Percentiles rank a stretch among this genome's conserved stretches.
These are phyloP conservation scores for Penstemon barbatus DNA, from an alignment of 257 asterid genomes.

Conservation along the genomic window DNA sequence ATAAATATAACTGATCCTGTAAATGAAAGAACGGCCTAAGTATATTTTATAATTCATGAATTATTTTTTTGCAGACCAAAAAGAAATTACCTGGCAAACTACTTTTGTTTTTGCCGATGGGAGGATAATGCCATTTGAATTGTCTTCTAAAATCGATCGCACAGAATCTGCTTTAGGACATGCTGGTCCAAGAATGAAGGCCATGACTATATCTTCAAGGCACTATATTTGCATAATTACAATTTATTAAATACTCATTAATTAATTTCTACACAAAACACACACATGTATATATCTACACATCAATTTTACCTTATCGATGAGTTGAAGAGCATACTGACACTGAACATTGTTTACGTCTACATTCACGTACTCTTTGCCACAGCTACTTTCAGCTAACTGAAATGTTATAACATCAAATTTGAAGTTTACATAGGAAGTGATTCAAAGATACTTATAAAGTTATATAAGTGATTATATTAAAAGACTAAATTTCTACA, in stretches of 20 bases:
- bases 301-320: conserved; percentile 6
- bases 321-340: conserved; percentile 22
- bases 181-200: too few relatives aligned
- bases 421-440: neutral
- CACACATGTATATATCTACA: neutral
- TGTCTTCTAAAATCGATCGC: too few relatives aligned
- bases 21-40: conserved; percentile 8
- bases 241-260: neutral
- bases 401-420: neutral
- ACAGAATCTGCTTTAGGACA: too few relatives aligned
- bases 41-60: neutral
- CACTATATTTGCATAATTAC: too few relatives aligned
- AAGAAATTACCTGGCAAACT: too few relatives aligned
- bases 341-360: conserved; percentile 30
- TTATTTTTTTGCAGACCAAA: neutral
- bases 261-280: neutral
- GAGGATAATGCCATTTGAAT: too few relatives aligned
- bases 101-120: too few relatives aligned
- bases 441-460: neutral
- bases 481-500: neutral
- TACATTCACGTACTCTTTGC: conserved; percentile 15
- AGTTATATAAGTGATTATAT: neutral
- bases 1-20: conserved; percentile 1
- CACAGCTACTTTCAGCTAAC: conserved; percentile 25
- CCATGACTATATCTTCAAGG: too few relatives aligned